These are phyloP conservation scores for Aspergillus steynii DNA, from an alignment of 495 filamentous ascomycete species.

Conservation along the genomic window DNA sequence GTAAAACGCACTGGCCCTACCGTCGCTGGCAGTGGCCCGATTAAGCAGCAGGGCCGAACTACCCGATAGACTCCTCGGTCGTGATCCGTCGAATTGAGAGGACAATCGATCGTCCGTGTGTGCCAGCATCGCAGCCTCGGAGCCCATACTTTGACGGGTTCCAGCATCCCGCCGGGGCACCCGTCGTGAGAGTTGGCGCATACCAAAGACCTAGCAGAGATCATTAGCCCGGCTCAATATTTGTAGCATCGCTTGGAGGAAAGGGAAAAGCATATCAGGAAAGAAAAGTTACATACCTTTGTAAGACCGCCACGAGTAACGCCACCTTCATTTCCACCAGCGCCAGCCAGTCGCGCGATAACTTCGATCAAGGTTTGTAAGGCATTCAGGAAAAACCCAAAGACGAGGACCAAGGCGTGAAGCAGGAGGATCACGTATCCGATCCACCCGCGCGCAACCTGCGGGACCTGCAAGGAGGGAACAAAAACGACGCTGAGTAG, in stretches of 20 bases:
- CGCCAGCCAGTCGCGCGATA: conserved; percentile 73
- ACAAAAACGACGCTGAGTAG: conserved; percentile 87
- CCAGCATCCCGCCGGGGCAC: conserved; percentile 58
- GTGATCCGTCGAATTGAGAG: conserved; percentile 64
- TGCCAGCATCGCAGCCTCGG: conserved; percentile 75
- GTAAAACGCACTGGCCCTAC: conserved; percentile 43
- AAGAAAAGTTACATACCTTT: conserved; percentile 53
- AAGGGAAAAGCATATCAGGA: conserved; percentile 8
- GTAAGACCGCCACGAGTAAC: conserved; percentile 82
- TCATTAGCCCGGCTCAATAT: conserved; percentile 7
- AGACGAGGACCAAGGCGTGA: conserved; percentile 83
- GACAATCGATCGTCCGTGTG: conserved; percentile 63
- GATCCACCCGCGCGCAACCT: conserved; percentile 86
- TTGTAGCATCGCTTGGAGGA: neutral
- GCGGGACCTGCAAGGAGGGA: conserved; percentile 72
- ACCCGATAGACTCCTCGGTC: conserved; percentile 78
- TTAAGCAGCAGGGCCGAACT: conserved; percentile 76
- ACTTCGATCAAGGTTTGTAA: conserved; percentile 89
- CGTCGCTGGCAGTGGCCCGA: conserved; percentile 50
- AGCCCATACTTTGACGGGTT: conserved; percentile 74
- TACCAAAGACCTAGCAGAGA: conserved; percentile 68
- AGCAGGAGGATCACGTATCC: conserved; percentile 88
- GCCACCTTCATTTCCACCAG: conserved; percentile 72
- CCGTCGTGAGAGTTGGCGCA: conserved; percentile 85
- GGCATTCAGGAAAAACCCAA: conserved; percentile 92